Evolutionary conservation across 352 stramenopile genomes (phyloP).

Genomic region (Pythium utonaiense): DNA sequence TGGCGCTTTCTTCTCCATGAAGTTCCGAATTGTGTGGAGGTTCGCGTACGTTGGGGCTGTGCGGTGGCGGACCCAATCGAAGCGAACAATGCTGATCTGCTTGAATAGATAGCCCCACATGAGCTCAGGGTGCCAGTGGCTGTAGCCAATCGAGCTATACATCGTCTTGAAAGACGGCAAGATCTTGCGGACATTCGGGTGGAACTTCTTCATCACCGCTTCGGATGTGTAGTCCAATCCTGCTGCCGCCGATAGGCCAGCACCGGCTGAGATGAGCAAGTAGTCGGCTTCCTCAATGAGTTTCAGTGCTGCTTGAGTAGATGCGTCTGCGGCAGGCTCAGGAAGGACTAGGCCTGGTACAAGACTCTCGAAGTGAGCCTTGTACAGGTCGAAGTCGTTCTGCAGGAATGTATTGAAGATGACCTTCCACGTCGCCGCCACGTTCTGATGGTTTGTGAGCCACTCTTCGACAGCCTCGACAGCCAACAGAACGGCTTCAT

Average conservation of each 20-base stretch:
- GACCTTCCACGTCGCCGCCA: slow-evolving; percentile 39
- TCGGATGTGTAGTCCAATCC: slow-evolving; percentile 71
- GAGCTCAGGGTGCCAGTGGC: slow-evolving; percentile 35
- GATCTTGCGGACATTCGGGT: slow-evolving; percentile 38
- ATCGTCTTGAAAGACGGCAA: slow-evolving; percentile 51
- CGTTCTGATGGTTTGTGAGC: slow-evolving; percentile 34
- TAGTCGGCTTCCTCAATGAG: slow-evolving; percentile 54
- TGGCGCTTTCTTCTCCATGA: slow-evolving; percentile 25
- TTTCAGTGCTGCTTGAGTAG: slow-evolving; percentile 27
- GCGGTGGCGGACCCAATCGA: slow-evolving; percentile 45
- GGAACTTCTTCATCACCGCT: slow-evolving; percentile 58
- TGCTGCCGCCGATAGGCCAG: slow-evolving; percentile 63
- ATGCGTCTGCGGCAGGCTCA: slow-evolving; percentile 21
- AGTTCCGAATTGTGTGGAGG: slow-evolving; percentile 41
- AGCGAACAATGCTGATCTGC: slow-evolving; percentile 54
- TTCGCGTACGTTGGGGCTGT: slow-evolving; percentile 51
- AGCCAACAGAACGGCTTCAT: slow-evolving; percentile 42
- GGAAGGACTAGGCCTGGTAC: slow-evolving; percentile 20
- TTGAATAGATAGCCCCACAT: slow-evolving; percentile 68
- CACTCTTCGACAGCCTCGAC: slow-evolving; percentile 46
- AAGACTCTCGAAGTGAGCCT: slow-evolving; percentile 23
- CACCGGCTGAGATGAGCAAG: slow-evolving; percentile 53
- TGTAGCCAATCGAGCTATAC: slow-evolving; percentile 58
- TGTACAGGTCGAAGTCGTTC: slow-evolving; percentile 55
- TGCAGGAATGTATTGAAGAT: slow-evolving; percentile 75